A percentile compares a stretch with the other conserved stretches of the same genome.
These are phyloP conservation scores for Paecilomyces fulvus DNA, from an alignment of 2,329 filamentous ascomycete species.

Conservation along the genomic window DNA sequence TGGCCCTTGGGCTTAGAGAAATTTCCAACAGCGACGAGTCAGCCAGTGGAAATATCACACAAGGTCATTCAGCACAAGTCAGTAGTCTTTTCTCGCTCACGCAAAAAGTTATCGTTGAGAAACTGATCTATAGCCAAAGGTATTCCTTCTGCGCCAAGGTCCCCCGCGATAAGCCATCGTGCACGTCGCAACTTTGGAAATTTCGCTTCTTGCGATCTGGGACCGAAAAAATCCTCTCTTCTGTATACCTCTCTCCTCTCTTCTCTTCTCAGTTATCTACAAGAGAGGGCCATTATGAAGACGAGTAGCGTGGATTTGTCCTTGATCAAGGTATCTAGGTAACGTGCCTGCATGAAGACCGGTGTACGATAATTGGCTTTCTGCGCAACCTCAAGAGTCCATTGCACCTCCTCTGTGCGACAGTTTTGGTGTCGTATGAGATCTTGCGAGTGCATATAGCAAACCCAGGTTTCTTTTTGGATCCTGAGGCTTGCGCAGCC, in stretches of 20 bases:
- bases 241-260: constrained; percentile 1
- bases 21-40: neutral
- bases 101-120: neutral
- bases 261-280: constrained; percentile 4
- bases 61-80: neutral
- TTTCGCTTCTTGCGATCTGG: neutral
- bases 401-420: neutral
- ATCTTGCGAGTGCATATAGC: neutral
- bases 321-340: constrained; percentile 35
- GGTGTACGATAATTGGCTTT: constrained; percentile 25
- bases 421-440: neutral
- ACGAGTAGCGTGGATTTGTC: constrained; percentile 31
- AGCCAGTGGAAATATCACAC: neutral
- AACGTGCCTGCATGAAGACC: constrained; percentile 33
- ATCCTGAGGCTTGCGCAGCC: neutral
- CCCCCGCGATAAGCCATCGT: neutral
- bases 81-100: neutral
- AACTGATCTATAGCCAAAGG: neutral
- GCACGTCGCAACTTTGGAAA: neutral
- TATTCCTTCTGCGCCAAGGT: neutral
- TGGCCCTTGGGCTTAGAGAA: neutral
- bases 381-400: neutral
- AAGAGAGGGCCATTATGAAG: constrained; percentile 26
- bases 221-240: neutral
- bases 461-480: neutral